Evolutionary conservation across 345 rosid species (phyloP).

Genomic region (Salix koriyanagi): DNA sequence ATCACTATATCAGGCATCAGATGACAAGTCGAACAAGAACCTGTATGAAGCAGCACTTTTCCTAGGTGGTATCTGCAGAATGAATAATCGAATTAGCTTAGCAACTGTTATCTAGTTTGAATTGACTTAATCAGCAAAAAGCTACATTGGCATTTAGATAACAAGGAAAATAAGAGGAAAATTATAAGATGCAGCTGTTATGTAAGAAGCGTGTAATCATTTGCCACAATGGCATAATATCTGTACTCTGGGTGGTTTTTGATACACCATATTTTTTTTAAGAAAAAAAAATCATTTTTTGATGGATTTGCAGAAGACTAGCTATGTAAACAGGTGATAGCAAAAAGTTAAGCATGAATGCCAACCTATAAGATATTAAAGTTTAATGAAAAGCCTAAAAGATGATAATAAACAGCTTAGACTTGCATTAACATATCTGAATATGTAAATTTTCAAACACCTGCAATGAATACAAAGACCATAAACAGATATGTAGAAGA

Average conservation of each 20-base stretch:
- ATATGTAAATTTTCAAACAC: neutral
- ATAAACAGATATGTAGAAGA: neutral
- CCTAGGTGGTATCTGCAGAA: slow-evolving; percentile 96
- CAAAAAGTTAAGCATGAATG: neutral
- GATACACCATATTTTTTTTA: neutral
- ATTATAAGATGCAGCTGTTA: neutral
- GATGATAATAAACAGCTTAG: neutral
- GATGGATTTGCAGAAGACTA: neutral
- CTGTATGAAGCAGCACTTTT: slow-evolving; percentile 97
- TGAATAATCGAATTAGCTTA: slow-evolving; percentile 20
- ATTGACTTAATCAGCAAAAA: neutral
- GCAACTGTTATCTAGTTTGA: neutral
- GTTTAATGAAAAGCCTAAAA: neutral
- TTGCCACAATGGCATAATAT: neutral
- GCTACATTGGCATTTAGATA: neutral
- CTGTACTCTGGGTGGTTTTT: neutral
- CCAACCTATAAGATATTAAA: neutral
- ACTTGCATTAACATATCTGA: neutral
- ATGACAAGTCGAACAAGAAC: slow-evolving; percentile 34
- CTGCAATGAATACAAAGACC: neutral
- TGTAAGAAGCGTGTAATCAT: neutral
- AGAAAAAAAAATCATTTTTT: neutral
- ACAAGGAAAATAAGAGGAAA: neutral
- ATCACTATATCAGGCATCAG: neutral
- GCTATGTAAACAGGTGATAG: neutral